Evolutionary conservation across 164 flowering plant genomes (phyloP).

Genomic region (Vitis labrusca): DNA sequence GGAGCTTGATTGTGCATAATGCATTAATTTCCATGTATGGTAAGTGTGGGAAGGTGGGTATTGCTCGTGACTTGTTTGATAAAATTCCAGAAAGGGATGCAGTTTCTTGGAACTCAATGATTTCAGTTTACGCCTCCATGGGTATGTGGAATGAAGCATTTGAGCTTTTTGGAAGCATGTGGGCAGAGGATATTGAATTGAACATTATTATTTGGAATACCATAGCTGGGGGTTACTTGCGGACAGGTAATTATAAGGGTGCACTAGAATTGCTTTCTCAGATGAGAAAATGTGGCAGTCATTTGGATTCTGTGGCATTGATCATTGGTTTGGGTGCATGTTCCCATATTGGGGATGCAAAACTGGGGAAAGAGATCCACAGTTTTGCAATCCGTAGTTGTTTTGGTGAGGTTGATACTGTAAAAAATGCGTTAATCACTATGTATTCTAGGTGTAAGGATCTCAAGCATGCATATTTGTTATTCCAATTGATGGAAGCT

Average conservation of each 20-base stretch:
- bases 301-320: conserved; percentile 42
- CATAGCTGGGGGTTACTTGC: conserved; percentile 51
- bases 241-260: conserved; percentile 31
- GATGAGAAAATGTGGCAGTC: conserved; percentile 29
- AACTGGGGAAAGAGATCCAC: conserved; percentile 54
- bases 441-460: conserved; percentile 60
- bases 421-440: conserved; percentile 51
- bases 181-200: conserved; percentile 14
- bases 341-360: conserved; percentile 38
- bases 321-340: conserved; percentile 54
- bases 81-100: conserved; percentile 51
- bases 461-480: conserved; percentile 32
- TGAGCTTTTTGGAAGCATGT: conserved; percentile 41
- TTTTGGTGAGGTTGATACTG: conserved; percentile 26
- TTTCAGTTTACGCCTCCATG: conserved; percentile 45
- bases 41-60: conserved; percentile 39
- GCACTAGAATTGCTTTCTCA: conserved; percentile 46
- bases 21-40: conserved; percentile 58
- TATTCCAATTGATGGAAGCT: conserved; percentile 32
- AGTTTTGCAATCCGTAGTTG: conserved; percentile 38
- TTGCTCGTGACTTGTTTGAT: conserved; percentile 46
- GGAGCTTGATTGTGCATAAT: conserved; percentile 55
- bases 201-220: conserved; percentile 54
- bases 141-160: conserved; percentile 54
- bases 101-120: conserved; percentile 60